Base-by-base conservation (phyloP, 495 filamentous ascomycete species). In the Penicillium fimorum region DNA sequence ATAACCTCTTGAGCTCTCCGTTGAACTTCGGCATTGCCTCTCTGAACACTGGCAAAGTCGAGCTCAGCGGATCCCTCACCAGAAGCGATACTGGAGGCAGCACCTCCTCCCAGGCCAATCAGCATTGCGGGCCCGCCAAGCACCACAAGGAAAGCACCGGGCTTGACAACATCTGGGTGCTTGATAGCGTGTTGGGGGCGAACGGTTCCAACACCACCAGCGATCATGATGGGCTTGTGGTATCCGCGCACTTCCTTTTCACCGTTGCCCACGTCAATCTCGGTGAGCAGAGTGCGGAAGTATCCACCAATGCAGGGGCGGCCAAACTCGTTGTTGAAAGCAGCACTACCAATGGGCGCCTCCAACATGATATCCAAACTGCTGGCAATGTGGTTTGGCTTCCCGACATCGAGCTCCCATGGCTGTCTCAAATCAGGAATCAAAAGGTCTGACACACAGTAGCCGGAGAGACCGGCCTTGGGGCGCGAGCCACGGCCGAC, bases 151-250 rank as follows among this genome's bases (percentile, higher is more conserved):
- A 90, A 87, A 40, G 91, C 89, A 8, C 91, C 92, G 20, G 90
- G 82, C 56, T 85, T 83, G 11, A 97, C 93, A 57, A 89, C 77
- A 12, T 81, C 77, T 3, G 84, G 82, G 56, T 87, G 77, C 72
- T 98, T 98, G 46, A 95, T 79, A 5, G 94, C 92, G 70, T 96
- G 88, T 63, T 92, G 86, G 1, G 94, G 93, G 54, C 95, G 74
- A n/a, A 97, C 92, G n/a, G 89, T 96, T 35, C 94, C 95, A 43
- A 96, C 82, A 66, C 95, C 94, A 57, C 94, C 95, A 53, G 95
- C 94, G 76, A 98, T 87, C 92, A 98, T 96, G 70, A 98, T 97
- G 7, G 94, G 94, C 74, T 98, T 98, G 77, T 97, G 93, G 63
- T 96, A 98, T 15, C 94, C 94, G 61, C 95, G 79, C 47, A 89